Conservation (phyloP, 1,139 yeast genomes). For the Saccharomyces pastorianus region DNA sequence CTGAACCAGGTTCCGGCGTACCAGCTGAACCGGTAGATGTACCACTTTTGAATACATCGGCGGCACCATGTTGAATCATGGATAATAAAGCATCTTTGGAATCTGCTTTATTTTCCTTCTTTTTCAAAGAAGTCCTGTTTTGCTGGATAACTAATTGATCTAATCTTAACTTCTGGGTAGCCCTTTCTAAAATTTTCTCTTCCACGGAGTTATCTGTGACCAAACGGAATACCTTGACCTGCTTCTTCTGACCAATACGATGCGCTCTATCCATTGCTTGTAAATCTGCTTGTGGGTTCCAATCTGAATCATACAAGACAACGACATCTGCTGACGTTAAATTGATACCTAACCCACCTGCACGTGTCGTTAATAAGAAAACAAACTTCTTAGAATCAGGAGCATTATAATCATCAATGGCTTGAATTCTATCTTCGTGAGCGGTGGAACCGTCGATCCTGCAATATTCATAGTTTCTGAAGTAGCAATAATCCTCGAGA, state of each 20-base stretch:
- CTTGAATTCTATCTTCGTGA: constrained; percentile 85
- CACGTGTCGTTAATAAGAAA: constrained; percentile 86
- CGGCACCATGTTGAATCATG: constrained; percentile 97
- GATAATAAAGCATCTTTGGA: constrained; percentile 78
- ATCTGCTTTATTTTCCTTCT: constrained; percentile 43
- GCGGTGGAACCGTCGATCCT: constrained; percentile 93
- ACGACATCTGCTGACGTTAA: constrained; percentile 90
- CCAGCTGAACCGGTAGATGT: constrained; percentile 18
- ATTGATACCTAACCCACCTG: constrained; percentile 97
- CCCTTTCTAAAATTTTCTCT: constrained; percentile 90
- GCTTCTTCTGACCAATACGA: constrained; percentile 95
- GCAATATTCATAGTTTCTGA: constrained; percentile 78
- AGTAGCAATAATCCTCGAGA: constrained; percentile 81
- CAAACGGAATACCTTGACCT: constrained; percentile 83
- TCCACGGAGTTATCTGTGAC: constrained; percentile 95
- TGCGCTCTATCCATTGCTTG: constrained; percentile 99
- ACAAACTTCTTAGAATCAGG: constrained; percentile 79
- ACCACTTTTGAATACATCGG: constrained; percentile 58
- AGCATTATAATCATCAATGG: constrained; percentile 84
- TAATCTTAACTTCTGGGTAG: constrained; percentile 84
- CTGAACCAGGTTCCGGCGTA: constrained; percentile 32
- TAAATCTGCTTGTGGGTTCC: constrained; percentile 98
- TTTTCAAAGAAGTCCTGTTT: constrained; percentile 51
- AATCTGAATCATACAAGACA: constrained; percentile 84
- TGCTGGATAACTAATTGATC: constrained; percentile 96